These are phyloP conservation scores for Aspergillus thermomutatus DNA, from an alignment of 2,329 filamentous ascomycete genomes.

Conservation along the genomic window DNA sequence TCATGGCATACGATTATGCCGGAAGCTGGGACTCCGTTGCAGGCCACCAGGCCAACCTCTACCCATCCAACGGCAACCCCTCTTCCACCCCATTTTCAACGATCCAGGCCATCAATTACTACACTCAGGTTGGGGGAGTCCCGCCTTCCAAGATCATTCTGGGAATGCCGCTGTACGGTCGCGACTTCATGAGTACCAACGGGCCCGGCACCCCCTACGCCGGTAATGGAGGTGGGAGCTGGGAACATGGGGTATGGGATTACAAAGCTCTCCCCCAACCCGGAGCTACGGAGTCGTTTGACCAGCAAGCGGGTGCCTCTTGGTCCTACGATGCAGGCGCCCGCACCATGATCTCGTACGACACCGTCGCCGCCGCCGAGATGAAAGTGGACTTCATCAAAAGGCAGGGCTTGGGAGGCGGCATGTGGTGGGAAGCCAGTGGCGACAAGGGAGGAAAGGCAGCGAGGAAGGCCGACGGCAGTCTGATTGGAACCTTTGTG, in stretches of 20 bases:
- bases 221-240: conserved; percentile 70
- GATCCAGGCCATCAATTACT: conserved; percentile 65
- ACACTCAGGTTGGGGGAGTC: conserved; percentile 61
- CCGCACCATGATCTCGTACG: conserved; percentile 72
- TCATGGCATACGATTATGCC: conserved; percentile 83
- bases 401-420: conserved; percentile 68
- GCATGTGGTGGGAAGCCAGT: conserved; percentile 94
- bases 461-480: conserved; percentile 44
- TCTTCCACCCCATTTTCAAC: conserved; percentile 75
- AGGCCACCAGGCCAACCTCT: conserved; percentile 82
- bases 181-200: conserved; percentile 75
- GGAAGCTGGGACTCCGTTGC: conserved; percentile 72
- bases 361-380: conserved; percentile 57
- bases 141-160: conserved; percentile 70
- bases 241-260: conserved; percentile 83
- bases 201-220: conserved; percentile 69
- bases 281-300: conserved; percentile 62
- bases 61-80: conserved; percentile 57
- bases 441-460: conserved; percentile 63
- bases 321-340: conserved; percentile 69
- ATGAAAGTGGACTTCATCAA: conserved; percentile 70
- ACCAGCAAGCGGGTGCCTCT: conserved; percentile 63
- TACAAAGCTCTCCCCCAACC: conserved; percentile 77
- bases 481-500: conserved; percentile 61
- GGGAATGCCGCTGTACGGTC: conserved; percentile 95